A percentile compares a stretch with the other conserved stretches of the same genome.
Evolutionary conservation across 371 early-diverging fungal genomes (phyloP).

Genomic region (Apophysomyces variabilis): DNA sequence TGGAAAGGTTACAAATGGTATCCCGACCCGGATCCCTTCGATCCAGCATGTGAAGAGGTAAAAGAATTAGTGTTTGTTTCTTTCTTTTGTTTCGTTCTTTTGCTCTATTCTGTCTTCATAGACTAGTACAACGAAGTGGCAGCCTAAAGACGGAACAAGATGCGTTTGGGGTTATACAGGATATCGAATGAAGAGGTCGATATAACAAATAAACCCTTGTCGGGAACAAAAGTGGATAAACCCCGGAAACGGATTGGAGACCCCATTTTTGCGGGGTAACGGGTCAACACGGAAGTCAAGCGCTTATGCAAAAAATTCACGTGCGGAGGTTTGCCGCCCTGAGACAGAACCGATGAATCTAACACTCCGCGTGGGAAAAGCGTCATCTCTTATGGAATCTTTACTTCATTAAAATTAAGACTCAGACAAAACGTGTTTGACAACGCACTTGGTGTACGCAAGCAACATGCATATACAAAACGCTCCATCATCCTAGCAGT

Average conservation of each 20-base stretch:
- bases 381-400: not conserved
- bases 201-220: not conserved
- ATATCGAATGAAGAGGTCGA: no score
- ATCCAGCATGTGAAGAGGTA: no score
- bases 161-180: not conserved
- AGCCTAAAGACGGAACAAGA: no score
- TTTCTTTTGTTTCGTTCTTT: no score
- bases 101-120: no score
- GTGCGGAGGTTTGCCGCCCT: not conserved
- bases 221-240: not conserved
- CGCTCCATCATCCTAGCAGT: not conserved
- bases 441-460: not conserved
- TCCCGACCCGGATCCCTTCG: no score
- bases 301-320: conserved; percentile 2
- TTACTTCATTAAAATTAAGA: not conserved
- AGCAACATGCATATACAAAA: not conserved
- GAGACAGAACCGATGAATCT: not conserved
- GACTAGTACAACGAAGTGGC: no score
- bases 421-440: not conserved
- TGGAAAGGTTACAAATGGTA: no score
- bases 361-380: conserved; percentile 4
- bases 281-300: conserved; percentile 3
- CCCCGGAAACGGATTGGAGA: conserved; percentile 1
- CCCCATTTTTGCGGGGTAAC: conserved; percentile 3
- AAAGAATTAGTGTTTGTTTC: no score